Conservation (phyloP, 306 rosid genomes). For the Sophora flavescens region DNA sequence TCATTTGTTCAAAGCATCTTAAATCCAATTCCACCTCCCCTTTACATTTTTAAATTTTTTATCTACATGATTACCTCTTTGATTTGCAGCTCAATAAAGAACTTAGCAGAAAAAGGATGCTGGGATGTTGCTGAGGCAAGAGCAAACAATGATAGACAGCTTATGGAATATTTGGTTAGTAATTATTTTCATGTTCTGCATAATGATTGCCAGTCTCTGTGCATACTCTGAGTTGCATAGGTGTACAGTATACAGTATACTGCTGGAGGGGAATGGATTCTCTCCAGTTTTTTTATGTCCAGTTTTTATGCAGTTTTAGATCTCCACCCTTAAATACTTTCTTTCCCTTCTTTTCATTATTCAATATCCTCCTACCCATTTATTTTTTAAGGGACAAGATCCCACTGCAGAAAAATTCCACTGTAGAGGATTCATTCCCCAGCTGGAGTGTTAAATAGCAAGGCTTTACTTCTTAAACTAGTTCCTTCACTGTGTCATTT, state of each 20-base stretch:
- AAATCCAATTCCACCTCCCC: slow-evolving; percentile 16
- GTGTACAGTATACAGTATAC: neutral
- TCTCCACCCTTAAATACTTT: too few relatives aligned
- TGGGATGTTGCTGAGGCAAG: slow-evolving; percentile 98
- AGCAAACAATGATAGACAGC: slow-evolving; percentile 72
- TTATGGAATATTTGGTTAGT: slow-evolving; percentile 92
- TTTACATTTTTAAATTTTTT: slow-evolving; percentile 29
- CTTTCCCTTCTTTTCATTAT: too few relatives aligned
- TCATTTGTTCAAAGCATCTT: slow-evolving; percentile 41
- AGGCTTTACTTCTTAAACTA: slow-evolving; percentile 21
- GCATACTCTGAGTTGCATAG: slow-evolving; percentile 4
- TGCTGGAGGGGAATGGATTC: too few relatives aligned
- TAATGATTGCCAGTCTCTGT: slow-evolving; percentile 32
- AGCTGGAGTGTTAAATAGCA: neutral
- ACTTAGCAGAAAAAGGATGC: slow-evolving; percentile 91
- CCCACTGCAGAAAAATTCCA: too few relatives aligned
- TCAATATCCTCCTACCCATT: too few relatives aligned
- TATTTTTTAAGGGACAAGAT: too few relatives aligned
- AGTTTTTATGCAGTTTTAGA: too few relatives aligned
- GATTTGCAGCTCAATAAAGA: slow-evolving; percentile 76
- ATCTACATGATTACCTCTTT: slow-evolving; percentile 37
- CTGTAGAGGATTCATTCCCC: too few relatives aligned
- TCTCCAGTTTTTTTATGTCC: too few relatives aligned
- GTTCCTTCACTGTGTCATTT: slow-evolving; percentile 20
- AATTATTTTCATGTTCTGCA: slow-evolving; percentile 27